Conservation (phyloP, 257 asterid species). For the Eustoma russellianum region DNA sequence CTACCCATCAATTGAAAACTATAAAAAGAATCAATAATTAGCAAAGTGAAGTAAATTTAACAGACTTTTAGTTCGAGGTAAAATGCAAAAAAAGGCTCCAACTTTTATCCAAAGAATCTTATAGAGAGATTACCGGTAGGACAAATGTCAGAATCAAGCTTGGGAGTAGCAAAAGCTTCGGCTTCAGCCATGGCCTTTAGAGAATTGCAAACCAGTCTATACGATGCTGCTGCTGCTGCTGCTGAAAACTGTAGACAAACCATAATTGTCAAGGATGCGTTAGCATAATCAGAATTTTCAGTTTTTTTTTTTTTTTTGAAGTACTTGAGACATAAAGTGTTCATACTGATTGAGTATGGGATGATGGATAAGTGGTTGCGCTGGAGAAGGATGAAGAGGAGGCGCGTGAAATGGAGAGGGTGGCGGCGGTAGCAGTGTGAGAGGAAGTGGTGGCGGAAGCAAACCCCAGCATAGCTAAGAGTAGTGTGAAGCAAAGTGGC, state of each 20-base stretch:
- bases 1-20: no score
- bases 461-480: slow-evolving; percentile 10
- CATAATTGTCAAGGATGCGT: background rate
- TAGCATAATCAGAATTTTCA: background rate
- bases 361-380: slow-evolving; percentile 1
- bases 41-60: background rate
- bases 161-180: slow-evolving; percentile 35
- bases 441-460: slow-evolving; percentile 7
- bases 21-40: background rate
- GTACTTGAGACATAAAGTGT: background rate
- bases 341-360: slow-evolving; percentile 8
- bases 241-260: slow-evolving; percentile 6
- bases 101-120: background rate
- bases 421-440: slow-evolving; percentile 12
- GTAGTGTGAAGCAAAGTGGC: no score
- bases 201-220: slow-evolving; percentile 25
- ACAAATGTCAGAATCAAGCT: slow-evolving; percentile 24
- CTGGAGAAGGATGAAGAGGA: slow-evolving; percentile 5
- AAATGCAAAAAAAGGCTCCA: background rate
- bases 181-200: slow-evolving; percentile 77
- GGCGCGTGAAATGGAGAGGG: slow-evolving; percentile 11
- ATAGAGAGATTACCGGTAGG: slow-evolving; percentile 7
- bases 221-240: slow-evolving; percentile 10
- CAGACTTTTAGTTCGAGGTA: background rate
- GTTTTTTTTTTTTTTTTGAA: no score